Base-by-base conservation (phyloP, 495 filamentous ascomycete genomes). In the Penicillium malachiteum region DNA sequence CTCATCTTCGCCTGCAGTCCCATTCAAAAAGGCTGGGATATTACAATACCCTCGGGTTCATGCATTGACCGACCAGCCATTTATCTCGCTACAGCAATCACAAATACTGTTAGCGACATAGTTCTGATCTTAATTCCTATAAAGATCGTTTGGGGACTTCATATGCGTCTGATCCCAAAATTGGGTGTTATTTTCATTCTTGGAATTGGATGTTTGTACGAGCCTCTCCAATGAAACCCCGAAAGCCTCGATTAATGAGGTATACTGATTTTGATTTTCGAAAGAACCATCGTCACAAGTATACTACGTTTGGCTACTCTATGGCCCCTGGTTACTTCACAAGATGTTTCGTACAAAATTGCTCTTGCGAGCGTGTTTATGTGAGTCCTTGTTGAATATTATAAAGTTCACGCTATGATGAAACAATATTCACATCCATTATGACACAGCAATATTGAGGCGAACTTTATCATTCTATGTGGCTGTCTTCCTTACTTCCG, bases 1-100 rank as follows among this genome's bases (percentile, higher is more conserved):
- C 55, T 72, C 18, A 66, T 78, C 18, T 74, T 78, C 34, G 71
- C 69, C 31, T 78, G 75, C 62, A 58, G 53, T 42, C 74, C 74
- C 5, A 26, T 78, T 35, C 53, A 55, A 13, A 67, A 60, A 45
- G 62, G 58, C 45, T 78, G 75, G 74, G 51, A 72, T 17, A n/a
- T 35, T 14, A 51, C 31, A 6, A 59, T 71, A 14, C 44, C 48
- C 3, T 12, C 17, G 5, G 74, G 73, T 0, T 54, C 41, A 1
- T 78, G 74, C 48, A 62, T 78, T 49, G 56, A 68, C 51, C 62
- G 62, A 26, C 41, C 38, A 1, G 67, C 37, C 0, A 14, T 77
- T 9, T 73, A 74, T 44, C 65, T 74, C 9, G 67, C 66, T 12
- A 75, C 70, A 2, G 73, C 75, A 0, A 58, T 63, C 4, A 65